These are phyloP conservation scores for Claviceps sorghi DNA, from an alignment of 2,329 filamentous ascomycete species.

Conservation along the genomic window DNA sequence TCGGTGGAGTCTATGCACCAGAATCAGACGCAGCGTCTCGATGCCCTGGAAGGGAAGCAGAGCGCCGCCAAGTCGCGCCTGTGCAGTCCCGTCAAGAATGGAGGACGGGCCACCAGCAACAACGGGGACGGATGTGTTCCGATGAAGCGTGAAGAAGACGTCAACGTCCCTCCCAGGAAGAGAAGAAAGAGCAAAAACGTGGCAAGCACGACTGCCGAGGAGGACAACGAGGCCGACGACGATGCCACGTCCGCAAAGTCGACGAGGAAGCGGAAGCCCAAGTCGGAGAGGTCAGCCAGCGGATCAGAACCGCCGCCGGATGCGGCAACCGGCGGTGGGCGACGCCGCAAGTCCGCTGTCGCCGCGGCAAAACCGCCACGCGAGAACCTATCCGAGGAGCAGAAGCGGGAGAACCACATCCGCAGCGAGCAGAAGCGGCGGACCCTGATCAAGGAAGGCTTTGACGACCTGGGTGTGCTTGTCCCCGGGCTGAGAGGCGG, in stretches of 20 bases:
- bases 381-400: constrained; percentile 65
- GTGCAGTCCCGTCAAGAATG: constrained; percentile 33
- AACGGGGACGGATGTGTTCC: constrained; percentile 10
- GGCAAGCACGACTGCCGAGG: constrained; percentile 21
- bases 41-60: constrained; percentile 40
- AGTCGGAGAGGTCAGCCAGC: constrained; percentile 20
- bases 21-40: constrained; percentile 39
- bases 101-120: constrained; percentile 7
- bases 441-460: constrained; percentile 68
- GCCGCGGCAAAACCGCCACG: constrained; percentile 32
- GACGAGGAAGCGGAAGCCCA: constrained; percentile 32
- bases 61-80: constrained; percentile 46
- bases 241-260: constrained; percentile 22
- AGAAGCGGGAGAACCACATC: constrained; percentile 78
- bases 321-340: constrained; percentile 21
- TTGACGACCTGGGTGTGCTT: constrained; percentile 62
- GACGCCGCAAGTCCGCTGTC: constrained; percentile 35
- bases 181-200: constrained; percentile 38
- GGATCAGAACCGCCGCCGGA: constrained; percentile 20
- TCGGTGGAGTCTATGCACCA: constrained; percentile 42
- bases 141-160: constrained; percentile 21
- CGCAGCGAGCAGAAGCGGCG: constrained; percentile 75
- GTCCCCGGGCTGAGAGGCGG: constrained; percentile 62
- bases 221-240: constrained; percentile 23
- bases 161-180: constrained; percentile 32